Conservation (phyloP, 306 rosid genomes). For the Adenanthera pavonina region DNA sequence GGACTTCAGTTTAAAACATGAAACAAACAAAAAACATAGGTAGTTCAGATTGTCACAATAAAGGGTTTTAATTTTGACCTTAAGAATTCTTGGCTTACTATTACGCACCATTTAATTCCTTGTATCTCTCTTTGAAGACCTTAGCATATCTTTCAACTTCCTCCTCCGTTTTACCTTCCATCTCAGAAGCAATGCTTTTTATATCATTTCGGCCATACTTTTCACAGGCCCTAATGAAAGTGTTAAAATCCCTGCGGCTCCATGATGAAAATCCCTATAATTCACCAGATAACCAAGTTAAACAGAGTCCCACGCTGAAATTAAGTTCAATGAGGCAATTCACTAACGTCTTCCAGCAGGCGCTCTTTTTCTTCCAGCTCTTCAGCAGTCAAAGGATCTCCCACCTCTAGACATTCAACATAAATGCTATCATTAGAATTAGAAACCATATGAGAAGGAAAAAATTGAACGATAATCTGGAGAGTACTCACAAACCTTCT, state of each 20-base stretch:
- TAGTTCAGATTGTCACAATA: neutral
- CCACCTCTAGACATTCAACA: conserved; percentile 64
- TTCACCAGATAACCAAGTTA: conserved; percentile 45
- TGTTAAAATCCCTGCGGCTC: conserved; percentile 95
- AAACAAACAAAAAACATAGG: conserved; percentile 7
- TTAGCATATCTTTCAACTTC: conserved; percentile 96
- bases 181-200: conserved; percentile 80
- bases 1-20: conserved; percentile 3
- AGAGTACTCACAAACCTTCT: conserved; percentile 63
- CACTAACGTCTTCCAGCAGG: conserved; percentile 75
- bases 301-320: conserved; percentile 23
- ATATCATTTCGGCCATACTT: conserved; percentile 95
- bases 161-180: conserved; percentile 96
- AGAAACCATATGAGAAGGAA: neutral
- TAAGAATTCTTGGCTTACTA: neutral
- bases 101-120: conserved; percentile 85
- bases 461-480: neutral
- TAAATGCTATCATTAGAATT: conserved; percentile 19
- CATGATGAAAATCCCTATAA: conserved; percentile 94
- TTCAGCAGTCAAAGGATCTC: conserved; percentile 95
- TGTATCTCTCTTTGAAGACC: conserved; percentile 90
- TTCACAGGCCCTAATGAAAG: conserved; percentile 97
- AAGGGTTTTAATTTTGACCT: too few relatives aligned
- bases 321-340: conserved; percentile 27
- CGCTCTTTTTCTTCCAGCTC: conserved; percentile 94